Evolutionary conservation across 352 stramenopile genomes (phyloP), one percentile per base, ranked within the genome.

Genomic region (Globisporangium heterothallicum): DNA sequence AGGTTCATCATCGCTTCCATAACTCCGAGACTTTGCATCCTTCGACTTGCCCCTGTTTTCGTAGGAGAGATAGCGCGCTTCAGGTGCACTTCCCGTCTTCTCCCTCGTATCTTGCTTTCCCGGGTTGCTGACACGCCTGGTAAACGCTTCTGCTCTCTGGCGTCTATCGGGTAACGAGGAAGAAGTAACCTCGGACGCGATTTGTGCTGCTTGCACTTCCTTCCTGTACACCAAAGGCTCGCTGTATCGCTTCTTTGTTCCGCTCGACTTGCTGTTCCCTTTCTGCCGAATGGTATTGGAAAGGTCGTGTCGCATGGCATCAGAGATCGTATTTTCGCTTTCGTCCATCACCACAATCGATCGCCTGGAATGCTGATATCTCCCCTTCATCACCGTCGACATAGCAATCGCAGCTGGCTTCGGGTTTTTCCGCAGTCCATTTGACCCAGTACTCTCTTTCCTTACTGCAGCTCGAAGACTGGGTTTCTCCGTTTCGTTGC

Each of bases 31-130:
- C 14, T 41, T 45, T 35, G 16, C 27, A 12, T 62, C 58, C 24
- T 72, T 62, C 10, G 56, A 59, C 35, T 70, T 74, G 29, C 56
- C 66, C 4, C 44, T 44, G 13, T 53, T 61, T 18, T 42, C 32
- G 42, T 84, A 84, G n/a, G 61, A 78, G 5, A 84, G 61, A 58
- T 84, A 84, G n/a, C 52, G 66, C 4, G 55, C 16, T 42, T 66
- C 56, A 32, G 35, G 52, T n/a, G 46, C 30, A 22, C 1, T 9
- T 22, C 8, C 9, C 36, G 27, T 45, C 29, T 34, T 42, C 40
- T 19, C 42, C 21, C 13, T 30, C 16, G 14, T 24, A 14, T 9
- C 32, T 38, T 38, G 14, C 6, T 38, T 38, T 8, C 12, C 8
- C 12, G 8, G 3, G 8, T n/a, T 38, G 32, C n/a, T n/a, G 32